Conservation (phyloP, 208 protist species). For the Phytomonas sp. region DNA sequence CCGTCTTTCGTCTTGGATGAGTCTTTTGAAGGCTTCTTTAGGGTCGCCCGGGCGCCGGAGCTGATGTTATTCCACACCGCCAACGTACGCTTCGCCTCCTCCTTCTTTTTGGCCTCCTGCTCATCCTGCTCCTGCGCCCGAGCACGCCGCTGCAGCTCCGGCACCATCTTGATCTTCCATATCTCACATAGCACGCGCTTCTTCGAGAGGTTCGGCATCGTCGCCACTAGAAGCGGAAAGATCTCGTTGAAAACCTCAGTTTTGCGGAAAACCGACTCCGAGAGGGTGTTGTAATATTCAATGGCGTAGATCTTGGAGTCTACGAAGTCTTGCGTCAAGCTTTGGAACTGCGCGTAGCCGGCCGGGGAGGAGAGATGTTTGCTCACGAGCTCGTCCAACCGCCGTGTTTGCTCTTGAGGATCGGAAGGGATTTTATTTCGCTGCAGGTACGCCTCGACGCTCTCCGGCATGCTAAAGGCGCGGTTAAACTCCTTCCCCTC, state of each 20-base stretch:
- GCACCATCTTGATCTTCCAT: conserved; percentile 64
- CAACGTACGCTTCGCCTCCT: background rate
- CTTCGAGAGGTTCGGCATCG: conserved; percentile 37
- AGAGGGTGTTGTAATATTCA: conserved; percentile 61
- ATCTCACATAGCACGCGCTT: conserved; percentile 51
- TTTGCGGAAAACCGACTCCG: conserved; percentile 36
- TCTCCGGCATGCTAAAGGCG: conserved; percentile 40
- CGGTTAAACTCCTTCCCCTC: conserved; percentile 6
- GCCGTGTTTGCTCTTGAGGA: conserved; percentile 21
- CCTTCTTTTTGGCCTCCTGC: conserved; percentile 13
- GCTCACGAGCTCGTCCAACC: conserved; percentile 34
- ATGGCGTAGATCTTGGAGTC: conserved; percentile 41
- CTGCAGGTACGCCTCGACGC: conserved; percentile 21
- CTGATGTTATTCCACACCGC: conserved; percentile 6
- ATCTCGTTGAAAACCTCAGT: conserved; percentile 41
- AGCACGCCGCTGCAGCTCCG: conserved; percentile 62
- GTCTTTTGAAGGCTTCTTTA: background rate
- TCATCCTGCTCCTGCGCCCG: conserved; percentile 34
- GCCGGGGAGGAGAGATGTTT: conserved; percentile 28
- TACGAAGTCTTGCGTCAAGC: conserved; percentile 57
- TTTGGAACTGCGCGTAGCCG: conserved; percentile 32
- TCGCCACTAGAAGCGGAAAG: conserved; percentile 69
- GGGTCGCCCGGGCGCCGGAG: too few species aligned
- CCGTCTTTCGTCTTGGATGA: conserved; percentile 21
- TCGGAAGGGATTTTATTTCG: conserved; percentile 32